These are phyloP conservation scores for Ophiostoma perfectum DNA, from an alignment of 2,329 filamentous ascomycete species.

Conservation along the genomic window DNA sequence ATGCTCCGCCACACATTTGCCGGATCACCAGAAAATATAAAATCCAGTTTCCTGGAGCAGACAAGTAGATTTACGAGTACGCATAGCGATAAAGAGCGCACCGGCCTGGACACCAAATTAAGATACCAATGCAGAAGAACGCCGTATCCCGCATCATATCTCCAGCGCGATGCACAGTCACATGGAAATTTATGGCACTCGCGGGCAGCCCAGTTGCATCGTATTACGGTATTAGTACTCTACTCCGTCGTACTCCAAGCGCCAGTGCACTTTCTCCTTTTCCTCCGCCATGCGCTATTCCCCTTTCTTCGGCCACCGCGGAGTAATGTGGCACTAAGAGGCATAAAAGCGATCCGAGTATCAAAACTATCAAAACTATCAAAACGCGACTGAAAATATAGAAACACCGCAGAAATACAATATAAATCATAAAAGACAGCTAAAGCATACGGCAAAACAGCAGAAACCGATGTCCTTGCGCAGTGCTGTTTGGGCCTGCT, in stretches of 20 bases:
- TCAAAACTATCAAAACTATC: not conserved
- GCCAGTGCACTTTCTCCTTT: not conserved
- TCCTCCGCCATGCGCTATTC: conserved; percentile 16
- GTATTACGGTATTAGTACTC: conserved; percentile 13
- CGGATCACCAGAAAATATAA: conserved; percentile 1
- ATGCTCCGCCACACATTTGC: not conserved
- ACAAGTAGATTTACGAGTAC: not conserved
- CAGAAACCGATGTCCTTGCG: too few species aligned
- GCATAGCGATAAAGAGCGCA: too few species aligned
- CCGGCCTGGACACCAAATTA: too few species aligned
- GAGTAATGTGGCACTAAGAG: conserved; percentile 9
- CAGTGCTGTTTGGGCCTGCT: not conserved
- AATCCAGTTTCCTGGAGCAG: not conserved
- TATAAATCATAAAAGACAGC: too few species aligned
- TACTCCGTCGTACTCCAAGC: too few species aligned
- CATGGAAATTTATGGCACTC: conserved; percentile 6
- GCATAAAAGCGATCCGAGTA: too few species aligned
- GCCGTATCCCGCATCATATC: not conserved
- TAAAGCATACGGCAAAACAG: too few species aligned
- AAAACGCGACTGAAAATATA: too few species aligned
- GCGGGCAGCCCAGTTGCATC: conserved; percentile 16
- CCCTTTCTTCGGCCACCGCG: conserved; percentile 17
- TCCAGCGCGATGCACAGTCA: not conserved
- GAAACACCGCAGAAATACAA: too few species aligned
- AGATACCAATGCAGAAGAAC: too few species aligned